Percentiles rank a stretch among this genome's conserved stretches.
phyloP scores from a whole-genome alignment of 2,329 filamentous ascomycete genomes.

The Penicillium oxalicum region DNA sequence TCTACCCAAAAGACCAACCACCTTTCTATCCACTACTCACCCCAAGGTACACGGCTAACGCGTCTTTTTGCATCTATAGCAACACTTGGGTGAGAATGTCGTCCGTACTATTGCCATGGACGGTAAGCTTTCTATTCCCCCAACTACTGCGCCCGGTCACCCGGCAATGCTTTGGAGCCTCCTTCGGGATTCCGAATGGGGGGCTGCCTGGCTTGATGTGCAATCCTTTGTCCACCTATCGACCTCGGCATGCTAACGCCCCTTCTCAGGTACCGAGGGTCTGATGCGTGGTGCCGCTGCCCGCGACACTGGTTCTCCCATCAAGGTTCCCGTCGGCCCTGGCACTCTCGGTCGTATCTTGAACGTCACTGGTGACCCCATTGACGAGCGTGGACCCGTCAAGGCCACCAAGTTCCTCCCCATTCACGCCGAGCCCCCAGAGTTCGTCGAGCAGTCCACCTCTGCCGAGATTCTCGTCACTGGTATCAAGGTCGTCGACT shows the following conservation, averaged over 20 bases:
- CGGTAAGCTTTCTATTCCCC: constrained; percentile 55
- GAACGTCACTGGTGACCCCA: constrained; percentile 99
- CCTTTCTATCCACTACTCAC: background rate
- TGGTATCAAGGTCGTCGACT: constrained; percentile 99
- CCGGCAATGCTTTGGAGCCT: constrained; percentile 5
- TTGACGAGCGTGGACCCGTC: constrained; percentile 98
- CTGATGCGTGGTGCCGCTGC: constrained; percentile 86
- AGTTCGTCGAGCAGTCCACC: constrained; percentile 93
- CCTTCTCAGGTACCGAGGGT: constrained; percentile 83
- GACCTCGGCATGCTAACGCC: constrained; percentile 14
- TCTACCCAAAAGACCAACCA: constrained; percentile 5
- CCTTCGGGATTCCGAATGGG: too few relatives aligned
- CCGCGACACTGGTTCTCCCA: constrained; percentile 85
- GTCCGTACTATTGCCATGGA: constrained; percentile 99
- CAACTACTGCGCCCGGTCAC: too few relatives aligned
- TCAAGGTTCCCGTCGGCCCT: constrained; percentile 91
- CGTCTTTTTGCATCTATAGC: constrained; percentile 48
- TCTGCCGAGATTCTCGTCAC: constrained; percentile 94
- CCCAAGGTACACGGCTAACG: constrained; percentile 16
- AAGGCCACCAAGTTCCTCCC: constrained; percentile 81
- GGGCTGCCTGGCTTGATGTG: too few relatives aligned
- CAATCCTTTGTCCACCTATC: too few relatives aligned
- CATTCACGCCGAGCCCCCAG: constrained; percentile 90
- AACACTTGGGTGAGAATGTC: constrained; percentile 99
- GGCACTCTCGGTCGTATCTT: constrained; percentile 97